A percentile compares a stretch with the other conserved stretches of the same genome.
Conservation (phyloP, 768 basidiomycete species). For the Collybiopsis luxurians region DNA sequence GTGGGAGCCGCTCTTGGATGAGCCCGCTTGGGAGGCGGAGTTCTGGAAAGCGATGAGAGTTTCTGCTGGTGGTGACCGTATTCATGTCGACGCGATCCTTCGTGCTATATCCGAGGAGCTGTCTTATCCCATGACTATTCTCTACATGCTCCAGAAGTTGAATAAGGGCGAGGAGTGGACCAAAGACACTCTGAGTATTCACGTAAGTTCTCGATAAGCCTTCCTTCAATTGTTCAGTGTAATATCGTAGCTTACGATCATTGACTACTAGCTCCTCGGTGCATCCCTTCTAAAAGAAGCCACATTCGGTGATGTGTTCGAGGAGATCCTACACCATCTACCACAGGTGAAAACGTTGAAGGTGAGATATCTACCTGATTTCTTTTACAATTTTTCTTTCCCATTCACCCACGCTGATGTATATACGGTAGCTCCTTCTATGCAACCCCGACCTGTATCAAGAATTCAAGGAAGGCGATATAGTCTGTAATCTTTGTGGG, state of each 20-base stretch:
- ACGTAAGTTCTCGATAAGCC: slow-evolving; percentile 23
- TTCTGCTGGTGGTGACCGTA: slow-evolving; percentile 1
- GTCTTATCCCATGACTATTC: slow-evolving; percentile 30
- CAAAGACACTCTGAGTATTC: slow-evolving; percentile 27
- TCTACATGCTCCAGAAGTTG: slow-evolving; percentile 27
- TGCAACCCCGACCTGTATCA: slow-evolving; percentile 28
- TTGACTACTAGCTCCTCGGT: slow-evolving; percentile 22
- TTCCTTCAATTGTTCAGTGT: background rate
- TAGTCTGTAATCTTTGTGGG: no score
- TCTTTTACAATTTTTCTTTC: no score
- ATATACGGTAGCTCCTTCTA: slow-evolving; percentile 17
- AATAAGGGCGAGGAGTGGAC: slow-evolving; percentile 19
- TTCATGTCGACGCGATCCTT: slow-evolving; percentile 14
- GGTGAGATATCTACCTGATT: slow-evolving; percentile 17
- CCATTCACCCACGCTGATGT: no score
- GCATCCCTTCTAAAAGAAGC: slow-evolving; percentile 21
- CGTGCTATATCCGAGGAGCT: slow-evolving; percentile 24
- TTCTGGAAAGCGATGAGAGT: slow-evolving; percentile 16
- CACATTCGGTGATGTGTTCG: slow-evolving; percentile 20
- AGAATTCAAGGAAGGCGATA: no score
- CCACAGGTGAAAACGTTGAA: slow-evolving; percentile 26
- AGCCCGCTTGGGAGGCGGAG: slow-evolving; percentile 21
- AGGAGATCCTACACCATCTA: slow-evolving; percentile 32
- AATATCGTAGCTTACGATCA: background rate
- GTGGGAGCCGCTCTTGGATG: slow-evolving; percentile 23